Conservation (phyloP, 495 filamentous ascomycete species). For the Parathielavia hyrcaniae region DNA sequence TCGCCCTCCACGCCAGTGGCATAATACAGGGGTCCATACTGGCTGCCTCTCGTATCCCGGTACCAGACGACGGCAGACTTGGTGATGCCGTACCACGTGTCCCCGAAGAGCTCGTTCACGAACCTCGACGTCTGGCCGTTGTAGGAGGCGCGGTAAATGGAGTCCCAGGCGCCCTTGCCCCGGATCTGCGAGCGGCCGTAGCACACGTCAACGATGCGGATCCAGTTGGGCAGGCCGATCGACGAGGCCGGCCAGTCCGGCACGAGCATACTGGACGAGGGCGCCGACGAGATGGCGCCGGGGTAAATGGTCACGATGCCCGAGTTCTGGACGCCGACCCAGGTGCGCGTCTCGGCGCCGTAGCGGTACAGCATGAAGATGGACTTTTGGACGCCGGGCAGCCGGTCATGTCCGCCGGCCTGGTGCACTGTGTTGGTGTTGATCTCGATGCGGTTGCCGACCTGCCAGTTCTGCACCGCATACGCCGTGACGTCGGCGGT, state of each 20-base stretch:
- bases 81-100: neutral
- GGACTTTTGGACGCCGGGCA: neutral
- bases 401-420: neutral
- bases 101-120: conserved; percentile 1
- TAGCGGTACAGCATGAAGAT: conserved; percentile 13
- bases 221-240: neutral
- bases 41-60: neutral
- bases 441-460: conserved; percentile 10
- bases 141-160: neutral
- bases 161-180: neutral
- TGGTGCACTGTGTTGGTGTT: neutral
- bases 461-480: neutral
- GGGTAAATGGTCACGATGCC: conserved; percentile 5
- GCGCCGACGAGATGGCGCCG: neutral
- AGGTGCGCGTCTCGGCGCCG: conserved; percentile 1
- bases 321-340: conserved; percentile 1
- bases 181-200: conserved; percentile 7
- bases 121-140: neutral
- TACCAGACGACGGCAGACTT: conserved; percentile 10
- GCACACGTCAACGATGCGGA: conserved; percentile 8
- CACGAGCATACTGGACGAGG: neutral
- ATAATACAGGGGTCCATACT: neutral
- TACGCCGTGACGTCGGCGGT: conserved; percentile 8
- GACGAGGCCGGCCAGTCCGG: neutral
- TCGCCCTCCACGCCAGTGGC: conserved; percentile 1